These are phyloP conservation scores for Abrus pulchellus DNA, from an alignment of 306 rosid species.

Conservation along the genomic window DNA sequence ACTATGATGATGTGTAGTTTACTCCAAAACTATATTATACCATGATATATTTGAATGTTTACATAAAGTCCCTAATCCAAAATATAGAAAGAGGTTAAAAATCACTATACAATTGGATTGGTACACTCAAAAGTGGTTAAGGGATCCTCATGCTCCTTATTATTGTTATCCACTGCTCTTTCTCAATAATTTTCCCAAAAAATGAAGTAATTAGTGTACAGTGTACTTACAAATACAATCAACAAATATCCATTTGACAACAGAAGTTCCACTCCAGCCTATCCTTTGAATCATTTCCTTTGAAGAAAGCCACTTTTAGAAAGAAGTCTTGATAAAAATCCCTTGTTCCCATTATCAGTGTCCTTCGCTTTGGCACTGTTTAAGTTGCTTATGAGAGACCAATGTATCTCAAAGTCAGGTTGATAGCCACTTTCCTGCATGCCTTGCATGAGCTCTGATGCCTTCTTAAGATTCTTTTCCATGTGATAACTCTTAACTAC, in stretches of 20 bases:
- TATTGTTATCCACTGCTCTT: constrained; percentile 1
- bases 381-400: constrained; percentile 89
- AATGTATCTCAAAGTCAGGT: constrained; percentile 90
- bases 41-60: neutral
- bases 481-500: constrained; percentile 63
- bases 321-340: constrained; percentile 85
- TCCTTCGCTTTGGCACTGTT: constrained; percentile 55
- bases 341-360: constrained; percentile 54
- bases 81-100: constrained; percentile 10
- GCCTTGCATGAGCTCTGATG: constrained; percentile 71
- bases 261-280: neutral
- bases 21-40: constrained; percentile 17
- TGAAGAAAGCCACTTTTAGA: constrained; percentile 69
- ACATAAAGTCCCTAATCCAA: constrained; percentile 14
- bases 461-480: constrained; percentile 72
- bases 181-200: neutral
- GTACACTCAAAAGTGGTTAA: neutral
- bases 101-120: constrained; percentile 11
- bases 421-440: constrained; percentile 83
- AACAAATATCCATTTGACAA: neutral
- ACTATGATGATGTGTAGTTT: neutral
- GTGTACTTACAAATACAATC: constrained; percentile 14
- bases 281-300: constrained; percentile 45
- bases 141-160: neutral
- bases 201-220: neutral